Base-by-base conservation (phyloP, 108 stramenopile species). In the Cyclotella distinguenda region DNA sequence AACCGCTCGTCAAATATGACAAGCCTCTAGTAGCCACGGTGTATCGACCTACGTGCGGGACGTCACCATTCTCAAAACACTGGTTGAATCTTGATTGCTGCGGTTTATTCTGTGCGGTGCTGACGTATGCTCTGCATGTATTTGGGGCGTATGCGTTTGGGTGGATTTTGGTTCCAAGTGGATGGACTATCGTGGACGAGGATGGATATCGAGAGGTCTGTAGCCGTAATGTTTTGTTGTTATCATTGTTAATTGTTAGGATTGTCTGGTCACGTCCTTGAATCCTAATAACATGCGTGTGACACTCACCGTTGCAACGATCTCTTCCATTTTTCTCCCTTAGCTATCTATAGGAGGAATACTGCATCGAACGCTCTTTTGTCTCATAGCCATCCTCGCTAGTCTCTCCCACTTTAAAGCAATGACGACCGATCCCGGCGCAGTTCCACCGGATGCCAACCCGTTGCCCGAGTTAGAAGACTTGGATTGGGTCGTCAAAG, bases 341-440 rank as follows among this genome's bases (percentile, higher is more conserved):
- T 23, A 78, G 64, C 46, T 93, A 7, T 79, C 83, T 7, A 19
- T 76, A 15, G 55, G 56, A 40, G 86, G 91, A 30, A 68, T 79
- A 36, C 64, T 87, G 40, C 80, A 89, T 54, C 70, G 81, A 49
- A 32, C 82, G 12, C 69, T 66, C 23, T 95, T 95, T 62, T 65
- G 69, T 28, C 10, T 58, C 8, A 62, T 90, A 42, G 87, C 89
- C 0, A 43, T 64, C 8, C 49, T 95, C 45, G 94, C 94, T 0
- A 63, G 84, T 16, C 34, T 56, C 2, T 61, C 87, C 0, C 94
- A 95, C 63, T 91, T 83, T 74, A 84, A 81, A 67, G 89, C 94
- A 72, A 95, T 95, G 94, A 92, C 87, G n/a, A 90, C 94, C 19
- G 84, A 95, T 74, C 94, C 94, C 0, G 94, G 94, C 11, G 85